These are phyloP conservation scores for Alternaria brassicicola DNA, from an alignment of 2,329 filamentous ascomycete genomes.

Conservation along the genomic window DNA sequence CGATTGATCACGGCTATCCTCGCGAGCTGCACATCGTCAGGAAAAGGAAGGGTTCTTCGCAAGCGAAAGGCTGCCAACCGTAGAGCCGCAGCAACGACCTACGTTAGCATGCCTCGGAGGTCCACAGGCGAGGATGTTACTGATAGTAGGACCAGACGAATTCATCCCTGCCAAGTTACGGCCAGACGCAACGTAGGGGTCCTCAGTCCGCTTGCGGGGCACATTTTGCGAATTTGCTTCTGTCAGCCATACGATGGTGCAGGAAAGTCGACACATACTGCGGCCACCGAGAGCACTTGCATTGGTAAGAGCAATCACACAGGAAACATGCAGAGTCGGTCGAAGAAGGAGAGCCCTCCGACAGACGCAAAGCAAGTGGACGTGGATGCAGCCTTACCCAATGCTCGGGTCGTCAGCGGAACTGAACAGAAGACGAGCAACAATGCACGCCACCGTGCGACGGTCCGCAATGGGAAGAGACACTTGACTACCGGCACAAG, in stretches of 20 bases:
- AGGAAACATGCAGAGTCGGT: neutral
- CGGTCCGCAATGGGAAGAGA: neutral
- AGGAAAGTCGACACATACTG: conserved; percentile 9
- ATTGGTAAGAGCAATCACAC: neutral
- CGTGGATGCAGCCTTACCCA: conserved; percentile 17
- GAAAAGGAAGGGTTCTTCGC: conserved; percentile 19
- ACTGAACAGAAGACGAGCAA: neutral
- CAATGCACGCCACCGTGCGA: neutral
- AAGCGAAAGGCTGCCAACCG: conserved; percentile 12
- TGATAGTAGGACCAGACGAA: neutral
- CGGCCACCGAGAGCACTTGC: conserved; percentile 5
- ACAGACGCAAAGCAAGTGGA: neutral
- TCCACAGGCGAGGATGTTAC: neutral
- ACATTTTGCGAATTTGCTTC: conserved; percentile 42
- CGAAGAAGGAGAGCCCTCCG: conserved; percentile 7
- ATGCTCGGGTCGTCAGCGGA: conserved; percentile 18
- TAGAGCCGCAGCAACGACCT: conserved; percentile 3
- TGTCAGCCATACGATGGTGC: conserved; percentile 44
- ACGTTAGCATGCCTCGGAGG: neutral
- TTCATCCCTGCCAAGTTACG: neutral
- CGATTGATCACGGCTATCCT: conserved; percentile 17
- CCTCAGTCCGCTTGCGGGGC: conserved; percentile 24
- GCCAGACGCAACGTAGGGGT: neutral
- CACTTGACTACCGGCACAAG: neutral
- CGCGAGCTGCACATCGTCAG: conserved; percentile 13